A percentile compares a stretch with the other conserved stretches of the same genome.
Conservation (phyloP, 768 basidiomycete genomes). For the Boletus rubropictus region DNA sequence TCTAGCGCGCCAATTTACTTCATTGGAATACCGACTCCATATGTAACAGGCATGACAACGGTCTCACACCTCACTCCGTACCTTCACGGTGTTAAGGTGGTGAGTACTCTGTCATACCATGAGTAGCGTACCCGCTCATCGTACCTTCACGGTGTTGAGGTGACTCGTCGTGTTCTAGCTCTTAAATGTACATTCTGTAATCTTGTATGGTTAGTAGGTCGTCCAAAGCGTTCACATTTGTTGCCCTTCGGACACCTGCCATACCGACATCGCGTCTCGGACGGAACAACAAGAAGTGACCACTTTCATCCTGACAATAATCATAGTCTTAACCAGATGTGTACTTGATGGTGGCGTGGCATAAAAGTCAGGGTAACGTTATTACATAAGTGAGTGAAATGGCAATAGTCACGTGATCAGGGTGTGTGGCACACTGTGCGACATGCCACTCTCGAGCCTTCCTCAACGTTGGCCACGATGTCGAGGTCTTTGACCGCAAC, state of each 20-base stretch:
- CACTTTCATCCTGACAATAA: not conserved
- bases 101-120: not conserved
- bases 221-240: no score
- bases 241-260: not conserved
- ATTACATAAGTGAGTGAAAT: not conserved
- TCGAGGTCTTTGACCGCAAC: conserved; percentile 66
- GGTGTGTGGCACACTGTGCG: conserved; percentile 1
- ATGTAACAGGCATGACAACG: no score
- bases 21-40: no score
- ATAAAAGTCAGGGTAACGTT: not conserved
- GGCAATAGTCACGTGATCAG: conserved; percentile 20
- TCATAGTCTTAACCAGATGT: conserved; percentile 3
- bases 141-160: no score
- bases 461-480: conserved; percentile 40
- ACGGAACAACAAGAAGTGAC: conserved; percentile 5
- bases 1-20: no score
- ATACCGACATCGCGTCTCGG: conserved; percentile 9
- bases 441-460: not conserved
- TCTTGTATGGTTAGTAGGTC: no score
- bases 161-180: no score
- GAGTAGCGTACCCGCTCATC: not conserved
- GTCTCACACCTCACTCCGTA: no score
- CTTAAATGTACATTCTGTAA: no score
- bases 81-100: no score
- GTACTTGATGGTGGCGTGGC: not conserved